phyloP scores from a whole-genome alignment of 805 yeast species.

The Metschnikowia bowlesiae region DNA sequence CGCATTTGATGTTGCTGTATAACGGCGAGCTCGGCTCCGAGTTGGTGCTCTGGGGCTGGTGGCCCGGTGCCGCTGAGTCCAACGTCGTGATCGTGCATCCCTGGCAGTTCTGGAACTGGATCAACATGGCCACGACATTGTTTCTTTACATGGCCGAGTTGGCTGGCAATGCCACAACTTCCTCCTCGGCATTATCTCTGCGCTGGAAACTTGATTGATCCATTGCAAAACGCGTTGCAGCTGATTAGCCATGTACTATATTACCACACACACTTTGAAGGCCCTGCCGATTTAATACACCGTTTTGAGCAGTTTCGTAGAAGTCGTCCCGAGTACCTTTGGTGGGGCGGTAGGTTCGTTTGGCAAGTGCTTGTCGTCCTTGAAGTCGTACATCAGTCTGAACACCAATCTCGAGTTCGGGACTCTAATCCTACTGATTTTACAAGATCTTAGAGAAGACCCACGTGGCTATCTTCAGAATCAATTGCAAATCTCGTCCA shows the following conservation, averaged over 20 bases:
- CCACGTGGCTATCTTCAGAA: conserved; percentile 24
- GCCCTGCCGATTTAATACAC: background rate
- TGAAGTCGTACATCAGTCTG: too few relatives aligned
- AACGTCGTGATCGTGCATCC: conserved; percentile 47
- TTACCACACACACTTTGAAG: background rate
- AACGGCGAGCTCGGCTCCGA: conserved; percentile 69
- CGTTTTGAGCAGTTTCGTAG: too few relatives aligned
- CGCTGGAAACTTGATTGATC: conserved; percentile 40
- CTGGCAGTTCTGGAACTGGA: conserved; percentile 98
- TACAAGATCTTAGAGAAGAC: background rate
- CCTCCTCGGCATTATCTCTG: conserved; percentile 35
- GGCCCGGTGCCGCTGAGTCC: conserved; percentile 27
- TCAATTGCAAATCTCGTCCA: conserved; percentile 68
- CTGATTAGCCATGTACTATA: background rate
- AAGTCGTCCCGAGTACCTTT: too few relatives aligned
- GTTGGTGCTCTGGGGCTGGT: conserved; percentile 55
- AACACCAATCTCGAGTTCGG: too few relatives aligned
- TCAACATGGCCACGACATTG: conserved; percentile 77
- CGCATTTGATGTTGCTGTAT: conserved; percentile 88
- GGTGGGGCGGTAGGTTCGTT: too few relatives aligned
- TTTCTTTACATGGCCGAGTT: conserved; percentile 79
- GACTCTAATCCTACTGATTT: too few relatives aligned
- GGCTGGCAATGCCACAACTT: conserved; percentile 34
- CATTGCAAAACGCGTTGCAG: background rate
- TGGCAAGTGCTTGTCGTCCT: too few relatives aligned